phyloP scores from a whole-genome alignment of 257 asterid genomes.

The Ajuga chamaepitys region DNA sequence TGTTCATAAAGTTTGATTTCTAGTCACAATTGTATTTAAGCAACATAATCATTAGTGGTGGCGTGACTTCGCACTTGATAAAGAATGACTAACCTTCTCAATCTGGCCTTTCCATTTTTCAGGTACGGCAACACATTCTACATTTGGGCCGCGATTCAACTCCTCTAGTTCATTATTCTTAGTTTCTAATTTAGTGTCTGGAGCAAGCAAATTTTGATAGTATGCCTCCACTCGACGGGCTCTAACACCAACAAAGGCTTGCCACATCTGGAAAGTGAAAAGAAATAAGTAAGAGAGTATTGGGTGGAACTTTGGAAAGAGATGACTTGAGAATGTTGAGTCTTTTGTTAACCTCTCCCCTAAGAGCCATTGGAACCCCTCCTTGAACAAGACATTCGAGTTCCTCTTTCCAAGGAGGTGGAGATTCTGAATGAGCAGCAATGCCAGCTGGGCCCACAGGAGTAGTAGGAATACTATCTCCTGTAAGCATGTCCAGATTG shows the following conservation, averaged over 20 bases:
- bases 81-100: slow-evolving; percentile 68
- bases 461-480: slow-evolving; percentile 28
- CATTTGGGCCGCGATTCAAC: slow-evolving; percentile 20
- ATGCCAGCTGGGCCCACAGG: slow-evolving; percentile 13
- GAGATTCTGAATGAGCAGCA: slow-evolving; percentile 32
- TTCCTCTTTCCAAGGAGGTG: slow-evolving; percentile 68
- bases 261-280: slow-evolving; percentile 76
- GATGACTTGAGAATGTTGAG: neutral
- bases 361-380: slow-evolving; percentile 94
- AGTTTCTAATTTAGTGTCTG: slow-evolving; percentile 30
- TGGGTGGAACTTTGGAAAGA: slow-evolving; percentile 1
- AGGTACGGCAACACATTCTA: slow-evolving; percentile 33
- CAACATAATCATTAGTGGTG: neutral
- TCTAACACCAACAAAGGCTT: slow-evolving; percentile 91
- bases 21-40: slow-evolving; percentile 13
- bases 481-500: slow-evolving; percentile 34
- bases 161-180: slow-evolving; percentile 33
- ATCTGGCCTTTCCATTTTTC: slow-evolving; percentile 98
- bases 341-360: slow-evolving; percentile 79
- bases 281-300: slow-evolving; percentile 8
- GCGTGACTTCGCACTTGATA: slow-evolving; percentile 9
- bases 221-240: slow-evolving; percentile 74
- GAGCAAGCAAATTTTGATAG: slow-evolving; percentile 70
- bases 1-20: slow-evolving; percentile 21
- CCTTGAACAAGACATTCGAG: slow-evolving; percentile 91